Base-by-base conservation (phyloP, 805 yeast genomes). In the Zygotorulaspora chibaensis region DNA sequence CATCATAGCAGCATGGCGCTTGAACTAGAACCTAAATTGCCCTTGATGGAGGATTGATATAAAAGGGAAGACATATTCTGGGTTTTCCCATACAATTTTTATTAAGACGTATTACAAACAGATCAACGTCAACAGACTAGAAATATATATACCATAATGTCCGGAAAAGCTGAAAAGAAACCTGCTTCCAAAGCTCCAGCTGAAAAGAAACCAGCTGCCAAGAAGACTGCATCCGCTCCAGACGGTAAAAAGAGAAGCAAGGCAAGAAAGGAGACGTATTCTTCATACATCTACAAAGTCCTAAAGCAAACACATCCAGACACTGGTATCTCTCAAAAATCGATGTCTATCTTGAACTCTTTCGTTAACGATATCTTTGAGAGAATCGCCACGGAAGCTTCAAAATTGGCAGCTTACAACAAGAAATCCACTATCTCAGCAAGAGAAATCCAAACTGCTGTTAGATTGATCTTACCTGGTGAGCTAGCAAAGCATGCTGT, bases 291-390 rank as follows among this genome's bases (percentile, higher is more conserved):
- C 71, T 91, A 90, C 93, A 91, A 91, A 77, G 97, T 90, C 59
- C 84, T 91, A 71, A 90, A 90, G 77, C 97, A 91, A 81, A 90
- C 97, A 54, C 98, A 91, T 76, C 98, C 97, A 73, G 97, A 91
- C 73, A 91, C 98, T 55, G 98, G 97, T 87, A 91, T 91, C 71
- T 90, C 98, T 63, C 96, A 89, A 77, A 87, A 88, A 72, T 96
- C 98, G 57, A 91, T 91, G 96, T 88, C 96, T 58, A 91, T 91
- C 73, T 84, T 91, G 91, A 91, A 91, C 86, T 91, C 97, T 36
- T 91, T 91, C 64, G 97, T 91, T 62, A 90, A 89, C 77, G 97
- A 91, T 75, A 88, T 90, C 70, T 91, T 90, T 69, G 97, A 90
- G 80, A 90, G 98, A 80, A 86, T 91, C 65, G 97, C 97, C 63